These are phyloP conservation scores for Musa troglodytarum DNA, from an alignment of 176 grass and related monocot species.

Conservation along the genomic window DNA sequence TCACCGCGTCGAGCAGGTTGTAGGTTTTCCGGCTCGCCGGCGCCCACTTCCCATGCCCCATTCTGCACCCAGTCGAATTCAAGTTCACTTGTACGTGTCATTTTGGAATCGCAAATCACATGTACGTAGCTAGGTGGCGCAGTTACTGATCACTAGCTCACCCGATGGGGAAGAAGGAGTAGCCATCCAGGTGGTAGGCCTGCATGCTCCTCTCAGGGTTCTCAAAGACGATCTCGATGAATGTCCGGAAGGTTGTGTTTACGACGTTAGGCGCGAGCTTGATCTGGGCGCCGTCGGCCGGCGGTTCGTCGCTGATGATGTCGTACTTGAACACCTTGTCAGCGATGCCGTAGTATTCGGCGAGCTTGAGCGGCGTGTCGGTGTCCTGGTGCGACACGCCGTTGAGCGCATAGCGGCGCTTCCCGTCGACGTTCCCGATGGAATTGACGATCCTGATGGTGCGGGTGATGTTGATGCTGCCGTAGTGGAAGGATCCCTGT, in stretches of 20 bases:
- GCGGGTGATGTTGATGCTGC: conserved; percentile 13
- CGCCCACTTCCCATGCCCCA: conserved; percentile 11
- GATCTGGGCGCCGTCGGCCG: not conserved
- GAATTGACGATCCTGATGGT: not conserved
- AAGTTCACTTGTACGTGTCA: no score
- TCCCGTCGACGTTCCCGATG: not conserved
- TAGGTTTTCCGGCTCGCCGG: not conserved
- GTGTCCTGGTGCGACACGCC: conserved; percentile 6
- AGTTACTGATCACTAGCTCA: not conserved
- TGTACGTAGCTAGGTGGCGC: no score
- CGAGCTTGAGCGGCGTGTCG: conserved; percentile 12
- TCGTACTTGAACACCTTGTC: conserved; percentile 11
- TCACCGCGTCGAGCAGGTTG: conserved; percentile 5
- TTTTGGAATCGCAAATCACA: not conserved
- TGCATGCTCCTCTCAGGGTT: conserved; percentile 12
- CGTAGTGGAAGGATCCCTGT: conserved; percentile 17
- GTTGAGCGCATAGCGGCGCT: conserved; percentile 4
- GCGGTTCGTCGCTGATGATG: conserved; percentile 8
- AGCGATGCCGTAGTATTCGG: conserved; percentile 7
- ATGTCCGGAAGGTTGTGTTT: conserved; percentile 1
- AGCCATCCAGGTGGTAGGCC: conserved; percentile 7
- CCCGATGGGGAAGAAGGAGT: conserved; percentile 6
- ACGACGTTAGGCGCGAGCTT: conserved; percentile 5
- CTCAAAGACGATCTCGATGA: conserved; percentile 9
- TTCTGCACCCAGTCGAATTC: not conserved